phyloP scores from a whole-genome alignment of 345 rosid genomes.

The Heritiera fomes region DNA sequence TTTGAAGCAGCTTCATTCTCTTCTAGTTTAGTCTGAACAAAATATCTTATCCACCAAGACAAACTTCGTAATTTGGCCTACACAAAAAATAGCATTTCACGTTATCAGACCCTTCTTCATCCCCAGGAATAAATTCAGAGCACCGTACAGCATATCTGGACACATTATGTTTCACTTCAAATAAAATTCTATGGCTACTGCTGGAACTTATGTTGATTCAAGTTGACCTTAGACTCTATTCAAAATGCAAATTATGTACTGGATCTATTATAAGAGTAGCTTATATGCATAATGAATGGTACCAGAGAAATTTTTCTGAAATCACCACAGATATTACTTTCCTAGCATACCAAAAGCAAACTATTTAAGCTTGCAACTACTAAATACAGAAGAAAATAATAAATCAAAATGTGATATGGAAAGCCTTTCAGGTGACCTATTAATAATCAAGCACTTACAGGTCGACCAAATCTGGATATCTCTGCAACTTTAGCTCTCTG shows the following conservation, averaged over 20 bases:
- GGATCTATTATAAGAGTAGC: too few species aligned
- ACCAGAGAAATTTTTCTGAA: neutral
- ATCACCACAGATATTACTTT: neutral
- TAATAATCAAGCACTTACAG: conserved; percentile 45
- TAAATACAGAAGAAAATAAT: neutral
- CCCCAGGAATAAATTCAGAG: neutral
- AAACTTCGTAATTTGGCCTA: conserved; percentile 88
- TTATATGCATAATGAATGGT: neutral
- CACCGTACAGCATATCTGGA: neutral
- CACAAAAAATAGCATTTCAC: conserved; percentile 20
- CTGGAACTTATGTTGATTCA: neutral
- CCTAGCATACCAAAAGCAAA: neutral
- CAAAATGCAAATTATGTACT: neutral
- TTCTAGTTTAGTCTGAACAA: conserved; percentile 58
- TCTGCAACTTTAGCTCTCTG: conserved; percentile 60
- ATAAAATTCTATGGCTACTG: neutral
- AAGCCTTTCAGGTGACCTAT: neutral
- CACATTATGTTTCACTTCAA: neutral
- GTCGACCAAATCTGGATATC: conserved; percentile 67
- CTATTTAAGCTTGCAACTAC: neutral
- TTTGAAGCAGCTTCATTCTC: conserved; percentile 65
- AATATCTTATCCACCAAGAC: conserved; percentile 86
- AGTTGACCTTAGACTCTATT: neutral
- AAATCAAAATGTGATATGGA: neutral
- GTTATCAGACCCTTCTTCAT: neutral